Evolutionary conservation across 2,329 filamentous ascomycete species (phyloP), one percentile per base, ranked within the genome.

Genomic region (Beauveria varroae): DNA sequence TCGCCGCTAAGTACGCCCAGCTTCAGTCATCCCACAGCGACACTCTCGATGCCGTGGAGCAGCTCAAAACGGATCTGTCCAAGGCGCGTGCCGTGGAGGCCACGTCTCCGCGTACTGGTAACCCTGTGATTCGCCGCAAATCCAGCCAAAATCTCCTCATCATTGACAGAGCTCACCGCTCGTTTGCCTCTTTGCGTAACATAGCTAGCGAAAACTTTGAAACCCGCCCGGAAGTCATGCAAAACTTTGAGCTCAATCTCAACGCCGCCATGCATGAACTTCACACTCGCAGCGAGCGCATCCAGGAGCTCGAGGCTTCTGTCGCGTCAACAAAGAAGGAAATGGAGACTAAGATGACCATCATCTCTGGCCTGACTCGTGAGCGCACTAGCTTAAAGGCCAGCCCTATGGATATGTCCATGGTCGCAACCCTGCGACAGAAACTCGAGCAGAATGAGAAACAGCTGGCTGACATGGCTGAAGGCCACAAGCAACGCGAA

Each of bases 321-420:
- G 84, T 97, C 61, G 80, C 86, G 28, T 87, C 86, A 4, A 85
- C 92, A 24, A 95, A 91, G 78, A 96, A 92, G 78, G 95, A 99
- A 74, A 96, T 98, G 88, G 95, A 99, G 71, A 87, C 85, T 64
- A 99, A 99, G 83, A 92, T 93, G 80, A 90, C 91, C 34, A 93
- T 99, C 70, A 98, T 99, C 67, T 91, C 91, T 34, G 95, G 95
- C 7, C 80, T 99, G 65, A 96, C 95, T 3, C 88, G 95, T 59
- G 96, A 99, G 74, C 83, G 96, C 63, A 93, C 91, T 3, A 97
- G 92, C 75, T 82, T 97, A 76, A 91, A 93, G 72, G 83, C 72
- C 2, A 89, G 89, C 26, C 89, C 92, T 8, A 87, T 96, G 70
- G 95, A 99, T 70, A 96, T 97, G 72, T 93, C 91, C 0, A 87